Percentiles rank a stretch among this genome's conserved stretches.
phyloP scores from a whole-genome alignment of 2,329 filamentous ascomycete species.

The Paraphoma chrysanthemicola region DNA sequence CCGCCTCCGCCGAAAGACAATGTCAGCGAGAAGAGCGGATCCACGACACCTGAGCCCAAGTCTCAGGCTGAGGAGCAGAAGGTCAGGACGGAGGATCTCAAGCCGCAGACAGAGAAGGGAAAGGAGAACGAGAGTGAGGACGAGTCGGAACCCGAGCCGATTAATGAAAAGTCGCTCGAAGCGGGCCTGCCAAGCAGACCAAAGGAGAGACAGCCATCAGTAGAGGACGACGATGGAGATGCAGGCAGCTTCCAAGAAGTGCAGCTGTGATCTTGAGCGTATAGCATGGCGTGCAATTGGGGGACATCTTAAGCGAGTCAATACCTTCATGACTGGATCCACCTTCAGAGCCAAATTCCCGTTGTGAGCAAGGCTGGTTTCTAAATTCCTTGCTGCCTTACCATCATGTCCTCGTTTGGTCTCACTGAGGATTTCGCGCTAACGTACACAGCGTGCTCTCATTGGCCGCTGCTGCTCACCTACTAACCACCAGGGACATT shows the following conservation, averaged over 20 bases:
- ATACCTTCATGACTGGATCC: not conserved
- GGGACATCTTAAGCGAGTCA: not conserved
- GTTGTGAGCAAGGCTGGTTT: not conserved
- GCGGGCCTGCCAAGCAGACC: conserved; percentile 33
- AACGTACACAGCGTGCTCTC: conserved; percentile 1
- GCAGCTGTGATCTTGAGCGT: conserved; percentile 20
- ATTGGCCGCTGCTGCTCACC: not conserved
- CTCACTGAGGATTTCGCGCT: not conserved
- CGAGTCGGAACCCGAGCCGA: conserved; percentile 24
- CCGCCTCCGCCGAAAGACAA: conserved; percentile 46
- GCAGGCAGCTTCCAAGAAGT: conserved; percentile 46
- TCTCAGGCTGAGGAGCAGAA: conserved; percentile 43
- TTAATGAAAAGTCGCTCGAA: conserved; percentile 34
- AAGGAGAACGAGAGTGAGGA: conserved; percentile 33
- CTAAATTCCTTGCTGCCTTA: not conserved
- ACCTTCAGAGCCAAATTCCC: not conserved
- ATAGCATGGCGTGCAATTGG: not conserved
- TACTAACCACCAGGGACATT: too few relatives aligned
- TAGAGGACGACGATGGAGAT: conserved; percentile 39
- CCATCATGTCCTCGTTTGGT: not conserved
- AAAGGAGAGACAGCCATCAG: conserved; percentile 35
- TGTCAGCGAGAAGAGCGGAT: conserved; percentile 25
- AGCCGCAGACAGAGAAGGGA: conserved; percentile 36
- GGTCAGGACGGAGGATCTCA: conserved; percentile 42
- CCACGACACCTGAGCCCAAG: conserved; percentile 30